Evolutionary conservation across 2,329 filamentous ascomycete species (phyloP), one percentile per base, ranked within the genome.

Genomic region (Simplicillium sp.): DNA sequence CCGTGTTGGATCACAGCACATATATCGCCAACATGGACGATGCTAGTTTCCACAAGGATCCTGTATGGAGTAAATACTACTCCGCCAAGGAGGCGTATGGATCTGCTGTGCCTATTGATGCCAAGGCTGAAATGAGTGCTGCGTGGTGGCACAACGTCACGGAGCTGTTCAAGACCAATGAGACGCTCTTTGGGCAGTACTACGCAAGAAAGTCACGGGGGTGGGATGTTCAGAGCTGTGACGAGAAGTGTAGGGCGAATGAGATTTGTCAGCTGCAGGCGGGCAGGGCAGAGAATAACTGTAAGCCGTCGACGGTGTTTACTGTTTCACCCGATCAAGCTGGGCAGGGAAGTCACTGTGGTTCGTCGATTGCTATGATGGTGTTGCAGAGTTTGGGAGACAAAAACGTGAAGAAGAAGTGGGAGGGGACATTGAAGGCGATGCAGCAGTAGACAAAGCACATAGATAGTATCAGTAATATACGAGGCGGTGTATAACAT

Each of bases 141-240:
- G 67, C 66, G 1, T 77, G 77, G 55, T 79, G 75, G 75, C 74
- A 78, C 51, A 67, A 71, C 46, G 60, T 78, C 13, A 77, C 74
- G 1, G 57, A 58, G 1, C 52, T 59, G 4, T 66, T 79, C 40
- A 67, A 73, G 45, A 48, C 44, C 4, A 54, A 74, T 39, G 47
- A 63, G 3, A 45, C 50, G 0, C 53, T 62, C 2, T 77, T 77
- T 48, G 57, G 66, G 12, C 58, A 54, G 3, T 79, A 67, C 51
- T 62, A 65, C 39, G 52, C 58, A 1, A 60, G 72, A 40, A 71
- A 70, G 44, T 64, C 59, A 5, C 62, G 74, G 4, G 70, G 69
- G 3, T 69, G 63, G 56, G 55, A 56, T 4, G 53, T 58, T 4
- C 55, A 56, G 3, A 44, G 50, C 14, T 76, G 73, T 45, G 56